Evolutionary conservation across 129 eudicot species (phyloP), one percentile per base, ranked within the genome.

Genomic region (Logfia minima): DNA sequence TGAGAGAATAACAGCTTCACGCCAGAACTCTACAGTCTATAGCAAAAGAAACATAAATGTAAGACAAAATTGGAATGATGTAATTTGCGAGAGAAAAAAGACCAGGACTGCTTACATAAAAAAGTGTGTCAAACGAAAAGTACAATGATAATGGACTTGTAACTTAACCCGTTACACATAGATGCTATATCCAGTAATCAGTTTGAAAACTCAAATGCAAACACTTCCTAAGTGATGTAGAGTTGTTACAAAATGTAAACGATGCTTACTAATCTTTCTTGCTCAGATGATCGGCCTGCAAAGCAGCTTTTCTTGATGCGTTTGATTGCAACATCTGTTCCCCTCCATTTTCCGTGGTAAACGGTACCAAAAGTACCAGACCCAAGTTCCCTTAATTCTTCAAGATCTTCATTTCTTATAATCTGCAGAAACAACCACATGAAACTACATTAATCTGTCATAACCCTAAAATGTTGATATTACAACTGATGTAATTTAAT

Each of bases 331-430:
- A 93, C 98, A 85, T 93, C 98, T 19, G 96, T 83, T 79, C 98
- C 98, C 71, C 96, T 93, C 98, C 98, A 93, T 83, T 93, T 90
- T 58, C 98, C 98, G 68, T 90, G 93, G 82, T 93, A 90, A 21
- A 93, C 93, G 3, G 98, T 93, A 58, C 98, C 93, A 88, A 93
- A 93, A 66, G 98, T 88, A 37, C 98, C 93, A 70, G 98, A 79
- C 83, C 98, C 98, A 75, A 93, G 96, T 81, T 93, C 98, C 87
- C 83, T 90, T 84, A 93, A 81, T 76, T 93, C 97, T 78, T 93
- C 98, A 76, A 93, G 90, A 87, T 93, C 97, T 66, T 84, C 96
- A 75, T 93, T 85, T 69, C 86, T 72, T 82, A 93, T 93, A 28
- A 93, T 88, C 98, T 93, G 87, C 77, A 81, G 24, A 64, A 69